These are phyloP conservation scores for Clavaria fumosa DNA, from an alignment of 768 basidiomycete genomes.

Conservation along the genomic window DNA sequence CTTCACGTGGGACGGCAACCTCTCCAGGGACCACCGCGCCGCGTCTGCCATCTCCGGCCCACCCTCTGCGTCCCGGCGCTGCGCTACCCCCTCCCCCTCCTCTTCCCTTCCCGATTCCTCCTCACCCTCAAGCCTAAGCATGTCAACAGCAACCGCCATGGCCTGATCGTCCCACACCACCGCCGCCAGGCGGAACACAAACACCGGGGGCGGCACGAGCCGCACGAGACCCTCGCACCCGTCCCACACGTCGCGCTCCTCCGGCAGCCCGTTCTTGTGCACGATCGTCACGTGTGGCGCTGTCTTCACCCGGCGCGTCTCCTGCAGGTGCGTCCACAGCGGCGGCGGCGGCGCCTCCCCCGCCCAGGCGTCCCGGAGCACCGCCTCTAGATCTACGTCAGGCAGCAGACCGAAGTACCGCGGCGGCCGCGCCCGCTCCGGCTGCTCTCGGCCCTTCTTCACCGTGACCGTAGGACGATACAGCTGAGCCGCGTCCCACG, in stretches of 20 bases:
- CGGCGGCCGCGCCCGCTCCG: constrained; percentile 18
- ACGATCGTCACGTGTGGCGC: constrained; percentile 81
- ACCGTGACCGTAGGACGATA: constrained; percentile 30
- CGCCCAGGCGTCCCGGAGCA: constrained; percentile 25
- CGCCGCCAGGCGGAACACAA: constrained; percentile 42
- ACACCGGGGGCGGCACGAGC: constrained; percentile 30
- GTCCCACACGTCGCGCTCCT: constrained; percentile 26
- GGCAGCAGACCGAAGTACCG: constrained; percentile 72
- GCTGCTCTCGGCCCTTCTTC: constrained; percentile 15
- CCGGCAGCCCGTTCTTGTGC: constrained; percentile 37
- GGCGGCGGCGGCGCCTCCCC: constrained; percentile 17
- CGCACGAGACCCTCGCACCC: constrained; percentile 31
- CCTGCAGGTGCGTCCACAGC: constrained; percentile 37
- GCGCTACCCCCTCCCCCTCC: no score
- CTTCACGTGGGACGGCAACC: constrained; percentile 31
- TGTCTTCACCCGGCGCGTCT: constrained; percentile 30
- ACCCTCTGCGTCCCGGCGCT: no score
- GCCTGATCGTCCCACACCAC: constrained; percentile 66
- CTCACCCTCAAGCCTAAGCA: constrained; percentile 26
- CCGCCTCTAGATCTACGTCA: constrained; percentile 44
- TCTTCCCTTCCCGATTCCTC: constrained; percentile 22
- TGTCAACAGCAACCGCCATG: constrained; percentile 66
- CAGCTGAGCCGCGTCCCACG: constrained; percentile 28
- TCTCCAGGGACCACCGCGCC: constrained; percentile 31
- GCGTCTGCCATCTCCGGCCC: constrained; percentile 19